phyloP scores from a whole-genome alignment of 2,329 filamentous ascomycete genomes.

The Ceratocystis cubensis region DNA sequence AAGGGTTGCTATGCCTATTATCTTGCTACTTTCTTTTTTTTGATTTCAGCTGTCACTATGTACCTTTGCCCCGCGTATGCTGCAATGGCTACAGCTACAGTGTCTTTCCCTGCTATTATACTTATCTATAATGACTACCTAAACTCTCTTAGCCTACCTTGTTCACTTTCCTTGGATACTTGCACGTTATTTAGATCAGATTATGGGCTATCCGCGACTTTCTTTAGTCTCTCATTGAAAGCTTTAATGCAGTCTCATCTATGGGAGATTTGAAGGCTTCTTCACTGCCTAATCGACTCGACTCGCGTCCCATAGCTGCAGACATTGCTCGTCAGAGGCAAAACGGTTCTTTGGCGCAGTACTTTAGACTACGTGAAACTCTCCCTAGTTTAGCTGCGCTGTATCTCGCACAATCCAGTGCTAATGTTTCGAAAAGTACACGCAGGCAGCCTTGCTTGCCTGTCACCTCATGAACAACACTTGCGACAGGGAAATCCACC shows the following conservation, averaged over 20 bases:
- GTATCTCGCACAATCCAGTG: slow-evolving; percentile 42
- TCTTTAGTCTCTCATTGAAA: slow-evolving; percentile 45
- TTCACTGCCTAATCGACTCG: slow-evolving; percentile 47
- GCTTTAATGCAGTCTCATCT: slow-evolving; percentile 25
- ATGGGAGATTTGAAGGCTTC: slow-evolving; percentile 34
- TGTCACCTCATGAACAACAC: slow-evolving; percentile 52
- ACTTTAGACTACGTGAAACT: slow-evolving; percentile 40
- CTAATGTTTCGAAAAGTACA: slow-evolving; percentile 73
- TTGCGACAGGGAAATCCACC: slow-evolving; percentile 69
- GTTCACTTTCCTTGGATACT: slow-evolving; percentile 58
- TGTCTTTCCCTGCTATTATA: slow-evolving; percentile 7
- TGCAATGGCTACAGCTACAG: not conserved
- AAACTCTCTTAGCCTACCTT: slow-evolving; percentile 63
- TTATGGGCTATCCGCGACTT: slow-evolving; percentile 60
- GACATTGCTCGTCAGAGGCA: slow-evolving; percentile 78
- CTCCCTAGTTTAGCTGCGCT: slow-evolving; percentile 39
- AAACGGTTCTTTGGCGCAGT: slow-evolving; percentile 41
- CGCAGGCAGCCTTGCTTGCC: slow-evolving; percentile 57
- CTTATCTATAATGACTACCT: slow-evolving; percentile 54
- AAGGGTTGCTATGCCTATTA: too few species aligned
- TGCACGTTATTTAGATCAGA: slow-evolving; percentile 59
- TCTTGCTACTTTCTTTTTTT: not conserved
- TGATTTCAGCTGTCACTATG: not conserved
- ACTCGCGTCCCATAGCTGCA: slow-evolving; percentile 52
- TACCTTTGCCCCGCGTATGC: not conserved